Evolutionary conservation across 495 filamentous ascomycete species (phyloP), one percentile per base, ranked within the genome.

Genomic region (Lasiosphaeria miniovina): DNA sequence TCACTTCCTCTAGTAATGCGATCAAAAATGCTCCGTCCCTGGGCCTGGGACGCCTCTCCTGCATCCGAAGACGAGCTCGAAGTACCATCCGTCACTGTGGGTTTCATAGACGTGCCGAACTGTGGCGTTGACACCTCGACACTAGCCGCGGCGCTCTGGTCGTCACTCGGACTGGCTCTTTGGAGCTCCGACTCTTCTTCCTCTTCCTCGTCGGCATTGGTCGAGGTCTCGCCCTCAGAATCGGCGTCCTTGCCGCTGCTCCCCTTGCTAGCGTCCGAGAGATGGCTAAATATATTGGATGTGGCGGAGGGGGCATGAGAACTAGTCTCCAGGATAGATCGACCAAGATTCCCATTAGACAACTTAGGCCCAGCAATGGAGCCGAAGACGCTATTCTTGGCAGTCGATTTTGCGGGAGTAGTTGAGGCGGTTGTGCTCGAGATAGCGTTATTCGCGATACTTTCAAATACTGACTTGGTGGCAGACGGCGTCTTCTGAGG

Each of bases 211-310:
- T 77, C 80, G 9, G 63, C 63, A 6, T 74, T 70, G n/a, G 71
- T 69, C 41, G 76, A 75, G 6, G 76, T 75, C 24, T 83, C 79
- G 52, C 66, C 78, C 31, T 80, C 82, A 12, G 74, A 76, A 40
- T 82, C 71, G 6, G 68, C 74, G 36, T 74, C 69, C 49, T 79
- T 74, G 45, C 76, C 71, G 32, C 75, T 68, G 55, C 77, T 80
- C 36, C 73, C 74, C 59, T 73, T 76, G 40, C 77, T 83, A 12
- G 73, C 75, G 40, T 80, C 82, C 2, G 84, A 85, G 40, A 88
- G 72, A 58, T 87, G 81, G 53, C 84, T 79, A 58, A 89, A 89
- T 32, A 87, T 86, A 60, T 88, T 88, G 41, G 51, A 11, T 1
- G 63, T 45, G n/a, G 62, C 10, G 17, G 66, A 54, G 33, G 65